phyloP scores from a whole-genome alignment of 129 eudicot genomes.

The Tagetes patula region DNA sequence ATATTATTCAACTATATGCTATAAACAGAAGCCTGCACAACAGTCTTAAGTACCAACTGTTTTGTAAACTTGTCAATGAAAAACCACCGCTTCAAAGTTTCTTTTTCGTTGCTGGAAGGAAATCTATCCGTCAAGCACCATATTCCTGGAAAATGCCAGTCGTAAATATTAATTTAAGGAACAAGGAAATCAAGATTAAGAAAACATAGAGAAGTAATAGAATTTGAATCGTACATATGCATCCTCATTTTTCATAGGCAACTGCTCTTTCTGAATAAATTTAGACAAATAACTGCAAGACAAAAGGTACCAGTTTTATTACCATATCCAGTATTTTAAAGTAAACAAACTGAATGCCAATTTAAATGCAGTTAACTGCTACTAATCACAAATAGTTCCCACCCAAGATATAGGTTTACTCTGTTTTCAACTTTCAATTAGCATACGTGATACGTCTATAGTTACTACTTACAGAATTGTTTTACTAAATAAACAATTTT shows the following conservation, averaged over 20 bases:
- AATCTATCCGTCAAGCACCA: conserved; percentile 49
- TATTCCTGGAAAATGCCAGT: conserved; percentile 33
- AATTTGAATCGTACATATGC: conserved; percentile 33
- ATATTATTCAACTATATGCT: conserved; percentile 9
- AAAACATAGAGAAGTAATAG: not conserved
- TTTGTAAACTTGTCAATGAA: conserved; percentile 58
- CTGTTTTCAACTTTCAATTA: conserved; percentile 10
- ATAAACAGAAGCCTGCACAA: conserved; percentile 2
- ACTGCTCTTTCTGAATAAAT: conserved; percentile 18
- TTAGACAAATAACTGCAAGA: conserved; percentile 35
- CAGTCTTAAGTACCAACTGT: conserved; percentile 37
- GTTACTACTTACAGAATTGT: not conserved
- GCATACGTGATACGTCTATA: not conserved
- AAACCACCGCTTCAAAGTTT: conserved; percentile 44
- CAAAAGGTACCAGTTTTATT: not conserved
- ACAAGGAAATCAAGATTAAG: conserved; percentile 1
- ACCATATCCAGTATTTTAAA: not conserved
- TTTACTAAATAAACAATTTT: not conserved
- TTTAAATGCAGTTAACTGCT: not conserved
- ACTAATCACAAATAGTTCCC: not conserved
- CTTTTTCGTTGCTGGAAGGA: conserved; percentile 38
- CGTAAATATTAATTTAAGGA: conserved; percentile 5
- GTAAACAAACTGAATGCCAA: not conserved
- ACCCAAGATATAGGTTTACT: not conserved
- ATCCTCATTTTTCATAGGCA: conserved; percentile 32